Conservation (phyloP, 2,329 filamentous ascomycete genomes). For the Blastomyces gilchristii region DNA sequence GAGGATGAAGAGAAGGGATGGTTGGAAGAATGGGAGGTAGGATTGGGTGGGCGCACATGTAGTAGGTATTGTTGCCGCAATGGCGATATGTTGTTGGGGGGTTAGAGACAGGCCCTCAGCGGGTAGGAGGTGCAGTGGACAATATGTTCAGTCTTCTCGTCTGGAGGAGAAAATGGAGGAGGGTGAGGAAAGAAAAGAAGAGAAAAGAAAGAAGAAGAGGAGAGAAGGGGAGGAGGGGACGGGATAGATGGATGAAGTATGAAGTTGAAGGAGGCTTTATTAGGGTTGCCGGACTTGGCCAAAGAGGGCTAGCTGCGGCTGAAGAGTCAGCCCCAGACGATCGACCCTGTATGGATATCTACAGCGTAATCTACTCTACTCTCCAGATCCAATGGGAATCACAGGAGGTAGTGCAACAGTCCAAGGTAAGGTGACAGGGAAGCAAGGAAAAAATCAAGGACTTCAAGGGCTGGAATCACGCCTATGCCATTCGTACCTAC, state of each 20-base stretch:
- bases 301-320: not conserved
- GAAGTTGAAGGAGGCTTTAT: no score
- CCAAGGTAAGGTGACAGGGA: no score
- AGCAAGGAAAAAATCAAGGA: no score
- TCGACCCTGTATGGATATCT: not conserved
- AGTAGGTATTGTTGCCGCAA: conserved; percentile 8
- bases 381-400: no score
- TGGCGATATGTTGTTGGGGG: conserved; percentile 10
- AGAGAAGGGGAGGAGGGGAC: not conserved
- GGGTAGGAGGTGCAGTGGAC: conserved; percentile 1
- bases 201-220: not conserved
- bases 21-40: not conserved
- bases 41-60: conserved; percentile 2
- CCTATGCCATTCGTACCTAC: no score
- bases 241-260: not conserved
- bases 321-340: not conserved
- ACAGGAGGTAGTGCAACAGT: no score
- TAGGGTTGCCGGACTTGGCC: not conserved
- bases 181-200: not conserved
- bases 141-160: conserved; percentile 6
- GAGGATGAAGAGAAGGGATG: not conserved
- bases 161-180: conserved; percentile 1
- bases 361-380: no score
- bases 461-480: no score
- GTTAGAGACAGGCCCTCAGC: conserved; percentile 5